phyloP scores from a whole-genome alignment of 1,284 basidiomycete genomes.

The Bjerkandera adusta region DNA sequence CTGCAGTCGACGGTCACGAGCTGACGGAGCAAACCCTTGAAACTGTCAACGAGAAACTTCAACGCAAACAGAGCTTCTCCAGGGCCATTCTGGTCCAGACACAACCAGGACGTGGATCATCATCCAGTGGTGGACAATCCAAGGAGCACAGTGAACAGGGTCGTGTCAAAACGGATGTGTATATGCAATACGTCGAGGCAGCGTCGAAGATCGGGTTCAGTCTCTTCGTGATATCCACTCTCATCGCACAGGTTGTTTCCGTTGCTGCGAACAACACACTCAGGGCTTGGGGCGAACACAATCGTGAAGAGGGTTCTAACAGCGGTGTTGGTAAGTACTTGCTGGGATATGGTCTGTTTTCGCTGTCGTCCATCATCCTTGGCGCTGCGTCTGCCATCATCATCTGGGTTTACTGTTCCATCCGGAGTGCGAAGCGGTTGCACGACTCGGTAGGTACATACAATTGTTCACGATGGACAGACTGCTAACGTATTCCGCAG shows the following conservation, averaged over 20 bases:
- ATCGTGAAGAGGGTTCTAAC: slow-evolving; percentile 60
- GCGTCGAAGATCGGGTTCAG: slow-evolving; percentile 74
- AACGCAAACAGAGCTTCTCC: slow-evolving; percentile 45
- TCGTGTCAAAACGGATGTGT: slow-evolving; percentile 76
- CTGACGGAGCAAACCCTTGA: slow-evolving; percentile 28
- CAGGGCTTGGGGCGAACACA: slow-evolving; percentile 80
- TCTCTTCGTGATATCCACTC: slow-evolving; percentile 61
- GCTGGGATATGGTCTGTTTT: slow-evolving; percentile 61
- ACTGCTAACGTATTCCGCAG: slow-evolving; percentile 33
- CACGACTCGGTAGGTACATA: slow-evolving; percentile 70
- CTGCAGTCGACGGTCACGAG: slow-evolving; percentile 23
- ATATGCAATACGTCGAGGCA: slow-evolving; percentile 76
- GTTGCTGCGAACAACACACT: slow-evolving; percentile 70
- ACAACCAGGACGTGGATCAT: slow-evolving; percentile 35
- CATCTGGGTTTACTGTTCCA: slow-evolving; percentile 78
- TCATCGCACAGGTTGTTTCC: slow-evolving; percentile 52
- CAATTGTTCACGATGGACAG: background rate
- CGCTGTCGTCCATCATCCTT: slow-evolving; percentile 48
- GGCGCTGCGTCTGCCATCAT: slow-evolving; percentile 56
- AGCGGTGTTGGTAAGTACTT: slow-evolving; percentile 58
- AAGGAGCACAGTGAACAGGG: slow-evolving; percentile 87
- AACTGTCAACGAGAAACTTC: slow-evolving; percentile 43
- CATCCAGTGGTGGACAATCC: slow-evolving; percentile 44
- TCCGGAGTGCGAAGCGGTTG: slow-evolving; percentile 72
- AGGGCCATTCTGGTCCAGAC: slow-evolving; percentile 45